These are phyloP conservation scores for Aspergillus sp. DNA, from an alignment of 2,329 filamentous ascomycete species.

Conservation along the genomic window DNA sequence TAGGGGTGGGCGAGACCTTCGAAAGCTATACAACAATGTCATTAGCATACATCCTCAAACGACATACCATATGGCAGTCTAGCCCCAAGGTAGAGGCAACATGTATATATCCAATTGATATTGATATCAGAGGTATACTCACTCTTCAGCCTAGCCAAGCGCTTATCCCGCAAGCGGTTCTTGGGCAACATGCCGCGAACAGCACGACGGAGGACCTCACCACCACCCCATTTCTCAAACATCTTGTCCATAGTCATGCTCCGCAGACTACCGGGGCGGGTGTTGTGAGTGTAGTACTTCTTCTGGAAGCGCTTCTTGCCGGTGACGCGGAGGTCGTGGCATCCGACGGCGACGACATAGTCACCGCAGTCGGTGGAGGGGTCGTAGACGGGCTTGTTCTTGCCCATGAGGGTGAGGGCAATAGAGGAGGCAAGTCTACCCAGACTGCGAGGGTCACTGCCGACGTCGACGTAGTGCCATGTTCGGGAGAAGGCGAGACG, in stretches of 20 bases:
- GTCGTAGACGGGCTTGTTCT: conserved; percentile 98
- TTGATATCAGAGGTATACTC: conserved; percentile 22
- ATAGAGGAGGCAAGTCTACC: conserved; percentile 88
- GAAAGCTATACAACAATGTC: conserved; percentile 62
- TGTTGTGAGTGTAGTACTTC: conserved; percentile 93
- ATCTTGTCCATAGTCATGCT: conserved; percentile 91
- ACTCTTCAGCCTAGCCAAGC: conserved; percentile 83
- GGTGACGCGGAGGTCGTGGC: conserved; percentile 81
- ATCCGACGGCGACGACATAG: conserved; percentile 94
- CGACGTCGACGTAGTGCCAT: conserved; percentile 87
- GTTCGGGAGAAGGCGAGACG: conserved; percentile 92
- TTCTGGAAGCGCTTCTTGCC: conserved; percentile 94
- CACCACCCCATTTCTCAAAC: conserved; percentile 91
- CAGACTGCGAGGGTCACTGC: conserved; percentile 72
- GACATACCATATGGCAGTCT: neutral
- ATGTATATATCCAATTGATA: too few relatives aligned
- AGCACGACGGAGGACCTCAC: conserved; percentile 85
- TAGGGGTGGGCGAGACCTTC: conserved; percentile 93
- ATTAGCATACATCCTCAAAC: neutral
- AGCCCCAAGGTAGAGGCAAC: neutral
- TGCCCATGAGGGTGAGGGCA: conserved; percentile 89
- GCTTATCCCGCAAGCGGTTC: conserved; percentile 85
- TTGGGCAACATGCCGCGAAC: conserved; percentile 98
- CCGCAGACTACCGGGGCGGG: conserved; percentile 81
- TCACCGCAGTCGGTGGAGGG: conserved; percentile 98